A percentile compares a stretch with the other conserved stretches of the same genome.
These are phyloP conservation scores for Euphorbia corollata DNA, from an alignment of 441 rosid genomes.

Conservation along the genomic window DNA sequence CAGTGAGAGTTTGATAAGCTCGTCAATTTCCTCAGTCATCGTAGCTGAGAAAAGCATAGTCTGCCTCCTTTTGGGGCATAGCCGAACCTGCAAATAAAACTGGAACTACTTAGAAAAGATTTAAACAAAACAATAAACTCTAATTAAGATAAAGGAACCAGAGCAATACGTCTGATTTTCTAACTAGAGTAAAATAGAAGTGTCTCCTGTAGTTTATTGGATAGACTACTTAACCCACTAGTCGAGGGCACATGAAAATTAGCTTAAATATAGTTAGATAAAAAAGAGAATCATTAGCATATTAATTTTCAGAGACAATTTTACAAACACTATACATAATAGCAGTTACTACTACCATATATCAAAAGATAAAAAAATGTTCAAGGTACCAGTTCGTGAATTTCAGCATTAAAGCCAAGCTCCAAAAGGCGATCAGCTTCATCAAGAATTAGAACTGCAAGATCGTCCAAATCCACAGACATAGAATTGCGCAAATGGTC, in stretches of 20 bases:
- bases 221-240: neutral
- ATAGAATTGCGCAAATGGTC: conserved; percentile 92
- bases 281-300: neutral
- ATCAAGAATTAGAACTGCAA: conserved; percentile 86
- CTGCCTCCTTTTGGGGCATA: conserved; percentile 91
- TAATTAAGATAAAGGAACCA: neutral
- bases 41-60: conserved; percentile 97
- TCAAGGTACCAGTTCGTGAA: conserved; percentile 71
- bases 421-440: conserved; percentile 97
- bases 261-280: neutral
- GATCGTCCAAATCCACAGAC: conserved; percentile 89
- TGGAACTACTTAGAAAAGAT: conserved; percentile 14
- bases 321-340: neutral
- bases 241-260: neutral
- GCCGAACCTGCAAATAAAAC: conserved; percentile 52
- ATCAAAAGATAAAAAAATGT: conserved; percentile 2
- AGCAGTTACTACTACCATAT: conserved; percentile 4
- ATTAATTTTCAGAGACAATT: neutral
- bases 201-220: neutral
- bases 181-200: neutral
- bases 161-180: neutral
- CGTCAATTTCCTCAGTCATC: conserved; percentile 90
- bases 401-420: conserved; percentile 93
- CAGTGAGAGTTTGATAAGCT: conserved; percentile 82
- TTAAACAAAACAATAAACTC: conserved; percentile 4